Base-by-base conservation (phyloP, 805 yeast genomes). In the Wickerhamomyces strasburgensis region DNA sequence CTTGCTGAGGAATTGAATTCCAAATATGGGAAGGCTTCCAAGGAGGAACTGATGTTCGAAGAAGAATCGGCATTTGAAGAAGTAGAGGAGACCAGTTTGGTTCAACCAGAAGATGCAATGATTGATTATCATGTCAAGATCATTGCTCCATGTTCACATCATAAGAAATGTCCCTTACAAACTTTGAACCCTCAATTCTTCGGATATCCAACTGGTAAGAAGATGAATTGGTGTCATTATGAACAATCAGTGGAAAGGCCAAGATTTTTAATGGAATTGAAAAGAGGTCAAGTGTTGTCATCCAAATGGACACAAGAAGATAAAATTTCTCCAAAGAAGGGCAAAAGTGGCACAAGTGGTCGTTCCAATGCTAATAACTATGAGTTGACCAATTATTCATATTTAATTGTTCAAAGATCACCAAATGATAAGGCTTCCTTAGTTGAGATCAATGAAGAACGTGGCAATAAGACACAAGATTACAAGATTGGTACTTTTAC, bases 111-210 rank as follows among this genome's bases (percentile, higher is more conserved):
- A 2, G 18, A 34, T 28, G 11, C 41, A 34, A n/a, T 33, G 25
- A 16, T 39, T 21, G 46, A 42, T 14, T 69, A 72, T 52, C 80
- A 81, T 46, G 52, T 88, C 34, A 72, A 73, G 28, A 69, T 90
- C 7, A 54, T 90, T 14, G 96, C 96, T 0, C 98, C 98, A 3
- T 93, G 97, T 54, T 61, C 90, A 1, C 97, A 93, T 56, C 96
- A 87, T 51, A 75, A 80, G 10, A 72, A 67, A 46, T 89, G 97
- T 52, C 97, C 98, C 0, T 62, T 90, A 37, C 97, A 89, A 58
- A 68, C 78, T 23, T 80, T 82, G 11, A 82, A 82, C 34, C 85
- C 94, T 2, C 74, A 73, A 25, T 76, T 71, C 51, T 84, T 80
- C 54, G 62, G 65, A 13, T 67, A 68, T 24, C 68, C 74, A 27